A percentile compares a stretch with the other conserved stretches of the same genome.
Evolutionary conservation across 345 rosid genomes (phyloP).

Genomic region (Bruguiera parviflora): DNA sequence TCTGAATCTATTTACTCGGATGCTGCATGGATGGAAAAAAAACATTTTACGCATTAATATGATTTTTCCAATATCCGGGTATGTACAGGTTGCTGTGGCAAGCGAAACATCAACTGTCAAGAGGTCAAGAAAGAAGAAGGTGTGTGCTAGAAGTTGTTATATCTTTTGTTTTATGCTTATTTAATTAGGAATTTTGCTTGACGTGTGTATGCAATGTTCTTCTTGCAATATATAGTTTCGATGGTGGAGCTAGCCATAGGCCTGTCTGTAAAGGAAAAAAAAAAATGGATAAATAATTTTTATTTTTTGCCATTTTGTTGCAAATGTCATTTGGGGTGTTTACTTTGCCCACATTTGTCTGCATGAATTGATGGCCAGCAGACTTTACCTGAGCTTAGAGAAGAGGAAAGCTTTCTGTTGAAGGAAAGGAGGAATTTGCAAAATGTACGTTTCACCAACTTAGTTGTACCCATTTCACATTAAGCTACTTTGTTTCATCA

Average conservation of each 20-base stretch:
- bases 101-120: conserved; percentile 38
- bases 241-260: no score
- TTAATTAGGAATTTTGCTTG: not conserved
- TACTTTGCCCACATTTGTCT: not conserved
- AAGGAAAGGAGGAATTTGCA: conserved; percentile 55
- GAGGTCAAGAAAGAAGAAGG: conserved; percentile 75
- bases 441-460: conserved; percentile 35
- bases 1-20: no score
- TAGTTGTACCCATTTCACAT: not conserved
- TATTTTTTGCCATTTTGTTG: not conserved
- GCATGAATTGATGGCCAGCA: conserved; percentile 28
- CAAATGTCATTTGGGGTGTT: not conserved
- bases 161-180: not conserved
- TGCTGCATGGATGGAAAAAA: not conserved
- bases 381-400: conserved; percentile 75
- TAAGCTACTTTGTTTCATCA: not conserved
- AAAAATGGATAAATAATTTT: no score
- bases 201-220: no score
- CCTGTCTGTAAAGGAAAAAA: no score
- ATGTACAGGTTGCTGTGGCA: conserved; percentile 31
- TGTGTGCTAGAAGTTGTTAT: conserved; percentile 8
- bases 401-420: conserved; percentile 49
- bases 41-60: not conserved
- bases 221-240: no score
- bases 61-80: not conserved